Conservation (phyloP, 2,329 filamentous ascomycete species). For the Orbilia javanica region DNA sequence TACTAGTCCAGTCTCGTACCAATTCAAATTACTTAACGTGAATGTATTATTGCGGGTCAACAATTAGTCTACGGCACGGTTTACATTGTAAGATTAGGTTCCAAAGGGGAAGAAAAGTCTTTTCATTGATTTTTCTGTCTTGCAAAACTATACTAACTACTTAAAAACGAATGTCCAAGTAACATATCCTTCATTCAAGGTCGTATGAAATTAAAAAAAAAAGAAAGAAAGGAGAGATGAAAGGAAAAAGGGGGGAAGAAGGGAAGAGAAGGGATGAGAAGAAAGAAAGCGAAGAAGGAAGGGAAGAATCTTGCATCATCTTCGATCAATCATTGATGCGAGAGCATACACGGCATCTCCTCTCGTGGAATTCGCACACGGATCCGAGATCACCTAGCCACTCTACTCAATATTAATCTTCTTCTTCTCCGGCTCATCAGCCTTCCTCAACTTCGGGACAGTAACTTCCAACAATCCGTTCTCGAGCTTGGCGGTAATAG, state of each 20-base stretch:
- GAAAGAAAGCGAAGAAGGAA: no score
- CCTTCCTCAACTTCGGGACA: conserved; percentile 54
- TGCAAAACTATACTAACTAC: conserved; percentile 11
- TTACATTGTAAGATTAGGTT: neutral
- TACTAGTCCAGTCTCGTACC: no score
- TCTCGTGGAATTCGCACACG: conserved; percentile 57
- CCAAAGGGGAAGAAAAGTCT: conserved; percentile 36
- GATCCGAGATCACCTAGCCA: neutral
- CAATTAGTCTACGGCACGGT: neutral
- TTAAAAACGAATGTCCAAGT: conserved; percentile 26
- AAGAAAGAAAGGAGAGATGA: neutral
- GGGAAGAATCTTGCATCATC: neutral
- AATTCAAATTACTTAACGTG: no score
- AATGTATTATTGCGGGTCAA: neutral
- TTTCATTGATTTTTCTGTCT: conserved; percentile 30
- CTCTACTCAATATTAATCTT: conserved; percentile 58
- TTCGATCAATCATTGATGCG: neutral
- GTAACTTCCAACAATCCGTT: conserved; percentile 59
- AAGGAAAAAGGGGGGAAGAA: neutral
- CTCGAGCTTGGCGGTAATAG: conserved; percentile 60
- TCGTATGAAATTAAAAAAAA: neutral
- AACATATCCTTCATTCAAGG: neutral
- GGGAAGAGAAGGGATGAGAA: neutral
- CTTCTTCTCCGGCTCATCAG: conserved; percentile 57
- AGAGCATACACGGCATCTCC: conserved; percentile 14